A percentile compares a stretch with the other conserved stretches of the same genome.
Evolutionary conservation across 306 rosid genomes (phyloP).

Genomic region (Malus fusca): DNA sequence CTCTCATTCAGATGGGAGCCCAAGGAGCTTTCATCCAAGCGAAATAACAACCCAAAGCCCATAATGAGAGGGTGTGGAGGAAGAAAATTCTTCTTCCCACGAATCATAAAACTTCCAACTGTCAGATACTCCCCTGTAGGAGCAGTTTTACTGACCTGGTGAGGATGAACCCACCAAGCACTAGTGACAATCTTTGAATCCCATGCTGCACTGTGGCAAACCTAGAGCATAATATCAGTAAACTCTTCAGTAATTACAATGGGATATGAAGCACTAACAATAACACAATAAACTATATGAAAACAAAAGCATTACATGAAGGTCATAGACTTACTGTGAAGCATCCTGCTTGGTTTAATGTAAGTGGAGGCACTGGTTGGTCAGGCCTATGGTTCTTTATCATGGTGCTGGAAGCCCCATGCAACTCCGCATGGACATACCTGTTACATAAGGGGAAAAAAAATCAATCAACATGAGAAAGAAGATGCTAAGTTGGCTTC

Average conservation of each 20-base stretch:
- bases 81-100: slow-evolving; percentile 93
- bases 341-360: slow-evolving; percentile 94
- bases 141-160: slow-evolving; percentile 98
- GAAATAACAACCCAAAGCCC: slow-evolving; percentile 93
- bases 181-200: slow-evolving; percentile 98
- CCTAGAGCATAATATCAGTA: slow-evolving; percentile 43
- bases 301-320: slow-evolving; percentile 9
- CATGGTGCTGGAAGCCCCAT: slow-evolving; percentile 91
- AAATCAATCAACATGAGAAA: slow-evolving; percentile 22
- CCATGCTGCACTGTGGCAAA: slow-evolving; percentile 98
- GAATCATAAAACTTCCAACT: slow-evolving; percentile 95
- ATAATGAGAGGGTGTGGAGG: slow-evolving; percentile 96
- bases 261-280: slow-evolving; percentile 23
- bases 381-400: slow-evolving; percentile 86
- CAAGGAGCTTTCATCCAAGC: slow-evolving; percentile 95
- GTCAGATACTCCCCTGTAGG: slow-evolving; percentile 99
- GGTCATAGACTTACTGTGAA: slow-evolving; percentile 58
- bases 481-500: slow-evolving; percentile 15
- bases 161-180: slow-evolving; percentile 99
- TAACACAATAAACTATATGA: slow-evolving; percentile 14
- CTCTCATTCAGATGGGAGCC: slow-evolving; percentile 97
- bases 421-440: slow-evolving; percentile 91
- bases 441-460: slow-evolving; percentile 33
- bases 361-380: slow-evolving; percentile 86
- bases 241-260: neutral